Evolutionary conservation across 169 alveolate genomes (phyloP), one percentile per base, ranked within the genome.

Genomic region (Neospora caninum): DNA sequence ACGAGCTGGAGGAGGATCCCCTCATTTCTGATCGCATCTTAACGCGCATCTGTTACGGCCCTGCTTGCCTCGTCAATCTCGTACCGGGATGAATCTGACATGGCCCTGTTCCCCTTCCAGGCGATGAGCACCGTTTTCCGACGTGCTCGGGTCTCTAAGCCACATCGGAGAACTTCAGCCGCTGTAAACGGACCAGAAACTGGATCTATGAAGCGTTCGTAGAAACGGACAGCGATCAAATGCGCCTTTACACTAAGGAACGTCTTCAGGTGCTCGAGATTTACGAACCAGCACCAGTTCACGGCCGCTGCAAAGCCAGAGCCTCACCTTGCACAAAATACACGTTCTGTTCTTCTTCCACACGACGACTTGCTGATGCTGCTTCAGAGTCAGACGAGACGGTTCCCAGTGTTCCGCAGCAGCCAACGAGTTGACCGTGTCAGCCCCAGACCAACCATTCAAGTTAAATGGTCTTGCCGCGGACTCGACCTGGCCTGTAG

Each of bases 361-460:
- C 41, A 36, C 31, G 49, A 73, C 84, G 49, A 73, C 84, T 34
- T 73, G 84, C 49, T 73, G 84, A 36, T 38, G 41, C 45, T 73
- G 84, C 4, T 73, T 73, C 49, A 73, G 43, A 34, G 45, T 73
- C 84, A 73, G 45, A 13, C 22, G 31, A 42, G 84, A 73, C 13
- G 84, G 84, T 34, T 73, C 84, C 84, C 84, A 73, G 45, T 73
- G 41, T 25, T 73, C 84, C 49, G 84, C 84, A 9, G 41, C 84
- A 36, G 84, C 34, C 49, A 73, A 38, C 4, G 84, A 73, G 45
- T 73, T 25, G 31, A 34, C 41, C 84, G 6, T 29, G 78, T 20
- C 78, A 64, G 34, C 29, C 25, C 78, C 78, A 64, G 78, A 25
- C 78, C 78, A 64, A n/a, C 78, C 31, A 64, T 64, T 64, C 78